phyloP scores from a whole-genome alignment of 495 filamentous ascomycete species.

The Beverwykella pulmonaria region DNA sequence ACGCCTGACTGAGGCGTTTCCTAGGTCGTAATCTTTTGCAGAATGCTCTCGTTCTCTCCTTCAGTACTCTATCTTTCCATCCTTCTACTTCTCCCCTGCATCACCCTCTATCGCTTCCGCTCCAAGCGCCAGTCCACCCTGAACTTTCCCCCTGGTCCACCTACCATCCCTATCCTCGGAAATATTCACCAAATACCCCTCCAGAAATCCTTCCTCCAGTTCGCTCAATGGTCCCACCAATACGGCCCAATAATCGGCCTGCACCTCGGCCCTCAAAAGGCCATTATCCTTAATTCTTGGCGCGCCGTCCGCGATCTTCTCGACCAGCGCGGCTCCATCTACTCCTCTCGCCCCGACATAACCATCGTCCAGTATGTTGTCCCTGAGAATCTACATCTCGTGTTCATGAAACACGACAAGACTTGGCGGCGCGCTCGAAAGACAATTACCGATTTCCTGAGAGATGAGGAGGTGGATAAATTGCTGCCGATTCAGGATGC shows the following conservation, averaged over 20 bases:
- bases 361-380: slow-evolving; percentile 7
- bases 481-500: no score
- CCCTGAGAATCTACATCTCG: slow-evolving; percentile 5
- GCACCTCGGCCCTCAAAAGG: slow-evolving; percentile 35
- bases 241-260: slow-evolving; percentile 48
- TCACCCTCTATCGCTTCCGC: no score
- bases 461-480: no score
- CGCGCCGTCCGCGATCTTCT: slow-evolving; percentile 48
- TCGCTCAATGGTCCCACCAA: slow-evolving; percentile 45
- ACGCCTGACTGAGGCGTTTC: no score
- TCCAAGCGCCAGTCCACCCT: no score
- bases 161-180: slow-evolving; percentile 27
- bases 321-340: slow-evolving; percentile 42
- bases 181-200: slow-evolving; percentile 28
- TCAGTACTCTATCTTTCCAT: no score
- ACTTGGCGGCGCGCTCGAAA: no score
- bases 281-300: slow-evolving; percentile 40
- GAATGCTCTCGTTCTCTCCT: no score
- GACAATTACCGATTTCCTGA: no score
- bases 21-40: no score
- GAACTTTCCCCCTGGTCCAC: slow-evolving; percentile 47
- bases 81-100: no score
- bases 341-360: slow-evolving; percentile 38
- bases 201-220: slow-evolving; percentile 38
- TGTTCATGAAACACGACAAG: slow-evolving; percentile 25